Conservation (phyloP, 164 flowering plant genomes). For the Vitis labrusca region DNA sequence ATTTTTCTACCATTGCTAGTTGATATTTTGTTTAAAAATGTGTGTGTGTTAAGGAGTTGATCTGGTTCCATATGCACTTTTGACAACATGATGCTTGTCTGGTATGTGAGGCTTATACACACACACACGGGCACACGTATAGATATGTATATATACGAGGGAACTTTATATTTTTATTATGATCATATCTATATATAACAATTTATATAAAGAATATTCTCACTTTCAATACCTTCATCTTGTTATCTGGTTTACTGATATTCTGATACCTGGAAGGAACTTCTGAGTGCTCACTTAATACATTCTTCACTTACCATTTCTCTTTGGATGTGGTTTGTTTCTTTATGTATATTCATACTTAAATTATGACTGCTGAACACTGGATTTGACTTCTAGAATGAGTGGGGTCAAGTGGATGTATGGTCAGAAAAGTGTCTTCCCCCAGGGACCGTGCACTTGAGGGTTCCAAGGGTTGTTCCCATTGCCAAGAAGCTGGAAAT, state of each 20-base stretch:
- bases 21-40: background rate
- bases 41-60: background rate
- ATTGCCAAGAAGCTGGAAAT: conserved; percentile 81
- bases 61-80: background rate
- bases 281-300: too few relatives aligned
- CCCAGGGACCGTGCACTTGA: conserved; percentile 89
- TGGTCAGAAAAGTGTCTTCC: conserved; percentile 99
- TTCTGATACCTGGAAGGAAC: too few relatives aligned
- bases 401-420: conserved; percentile 94
- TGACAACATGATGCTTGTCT: too few relatives aligned
- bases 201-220: too few relatives aligned
- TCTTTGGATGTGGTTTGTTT: background rate
- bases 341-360: background rate
- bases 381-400: conserved; percentile 52
- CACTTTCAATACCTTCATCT: too few relatives aligned
- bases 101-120: too few relatives aligned
- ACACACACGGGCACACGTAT: too few relatives aligned
- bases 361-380: background rate
- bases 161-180: too few relatives aligned
- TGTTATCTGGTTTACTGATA: too few relatives aligned
- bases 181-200: too few relatives aligned
- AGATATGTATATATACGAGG: too few relatives aligned
- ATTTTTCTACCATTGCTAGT: background rate
- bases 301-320: background rate
- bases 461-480: conserved; percentile 62